Conservation (phyloP, 1,139 yeast species). For the Candida sp. region DNA sequence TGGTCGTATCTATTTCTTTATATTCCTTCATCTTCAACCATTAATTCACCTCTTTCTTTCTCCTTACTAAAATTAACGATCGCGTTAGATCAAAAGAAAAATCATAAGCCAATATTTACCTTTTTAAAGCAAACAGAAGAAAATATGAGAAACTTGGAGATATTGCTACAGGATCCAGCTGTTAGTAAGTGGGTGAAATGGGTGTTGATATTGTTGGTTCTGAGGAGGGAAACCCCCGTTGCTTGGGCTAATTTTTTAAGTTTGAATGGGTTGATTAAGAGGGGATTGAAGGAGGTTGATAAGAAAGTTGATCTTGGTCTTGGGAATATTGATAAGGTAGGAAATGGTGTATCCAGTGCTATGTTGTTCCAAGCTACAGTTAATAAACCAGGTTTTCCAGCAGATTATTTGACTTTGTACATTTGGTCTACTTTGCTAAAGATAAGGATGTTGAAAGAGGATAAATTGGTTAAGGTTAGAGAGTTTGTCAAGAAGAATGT, state of each 20-base stretch:
- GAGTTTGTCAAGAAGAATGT: slow-evolving; percentile 12
- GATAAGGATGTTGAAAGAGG: background rate
- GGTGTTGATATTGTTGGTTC: slow-evolving; percentile 21
- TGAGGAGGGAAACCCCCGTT: slow-evolving; percentile 24
- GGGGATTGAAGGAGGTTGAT: slow-evolving; percentile 2
- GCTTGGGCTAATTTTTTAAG: slow-evolving; percentile 31
- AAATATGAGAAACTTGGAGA: slow-evolving; percentile 1
- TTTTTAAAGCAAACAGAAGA: background rate
- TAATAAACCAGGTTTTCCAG: slow-evolving; percentile 27
- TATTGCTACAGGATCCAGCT: slow-evolving; percentile 1
- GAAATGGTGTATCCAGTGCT: slow-evolving; percentile 25
- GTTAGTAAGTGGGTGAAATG: slow-evolving; percentile 27
- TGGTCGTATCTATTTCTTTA: too few species aligned
- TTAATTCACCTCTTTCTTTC: background rate
- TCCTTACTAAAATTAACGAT: background rate
- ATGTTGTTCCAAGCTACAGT: slow-evolving; percentile 30
- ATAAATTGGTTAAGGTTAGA: slow-evolving; percentile 22
- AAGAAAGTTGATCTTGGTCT: background rate
- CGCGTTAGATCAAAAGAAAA: background rate
- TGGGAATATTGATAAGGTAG: slow-evolving; percentile 11
- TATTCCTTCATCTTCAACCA: background rate
- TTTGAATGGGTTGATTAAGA: slow-evolving; percentile 28
- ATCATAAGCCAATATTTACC: background rate
- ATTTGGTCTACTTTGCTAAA: slow-evolving; percentile 29
- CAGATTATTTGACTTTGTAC: slow-evolving; percentile 38